phyloP scores from a whole-genome alignment of 257 asterid genomes.

The Agastache rugosa region DNA sequence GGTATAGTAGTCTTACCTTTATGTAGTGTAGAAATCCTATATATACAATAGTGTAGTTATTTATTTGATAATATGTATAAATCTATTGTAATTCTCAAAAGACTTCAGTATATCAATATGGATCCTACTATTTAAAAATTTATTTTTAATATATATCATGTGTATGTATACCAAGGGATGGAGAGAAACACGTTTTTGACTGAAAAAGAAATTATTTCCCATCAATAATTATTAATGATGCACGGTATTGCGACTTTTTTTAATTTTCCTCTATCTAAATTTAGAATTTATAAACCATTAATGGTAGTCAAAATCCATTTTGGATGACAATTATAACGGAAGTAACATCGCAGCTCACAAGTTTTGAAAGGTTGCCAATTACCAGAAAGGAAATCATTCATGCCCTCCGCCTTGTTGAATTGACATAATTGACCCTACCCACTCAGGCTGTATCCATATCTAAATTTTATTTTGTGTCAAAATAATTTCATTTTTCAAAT shows the following conservation, averaged over 20 bases:
- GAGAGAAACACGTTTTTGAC: constrained; percentile 25
- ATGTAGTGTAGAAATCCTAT: too few species aligned
- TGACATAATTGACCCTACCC: constrained; percentile 29
- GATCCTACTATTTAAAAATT: background rate
- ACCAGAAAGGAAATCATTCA: background rate
- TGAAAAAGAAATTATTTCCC: constrained; percentile 14
- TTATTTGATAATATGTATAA: too few species aligned
- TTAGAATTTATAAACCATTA: constrained; percentile 28
- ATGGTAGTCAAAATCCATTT: constrained; percentile 49
- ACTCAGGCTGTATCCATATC: background rate
- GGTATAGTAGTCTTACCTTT: too few species aligned
- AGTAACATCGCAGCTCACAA: constrained; percentile 49
- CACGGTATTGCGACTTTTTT: constrained; percentile 31
- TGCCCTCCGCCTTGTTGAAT: background rate
- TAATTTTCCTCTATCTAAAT: background rate
- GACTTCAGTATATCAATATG: background rate
- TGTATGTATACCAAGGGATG: constrained; percentile 3
- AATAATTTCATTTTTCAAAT: background rate
- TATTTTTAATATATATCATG: background rate
- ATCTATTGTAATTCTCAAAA: too few species aligned
- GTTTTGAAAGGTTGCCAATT: constrained; percentile 40
- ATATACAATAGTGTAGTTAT: too few species aligned
- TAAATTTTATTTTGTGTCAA: background rate
- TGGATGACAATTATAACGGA: constrained; percentile 27
- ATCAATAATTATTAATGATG: constrained; percentile 27